phyloP scores from a whole-genome alignment of 129 eudicot species.

The Solidago caesia region DNA sequence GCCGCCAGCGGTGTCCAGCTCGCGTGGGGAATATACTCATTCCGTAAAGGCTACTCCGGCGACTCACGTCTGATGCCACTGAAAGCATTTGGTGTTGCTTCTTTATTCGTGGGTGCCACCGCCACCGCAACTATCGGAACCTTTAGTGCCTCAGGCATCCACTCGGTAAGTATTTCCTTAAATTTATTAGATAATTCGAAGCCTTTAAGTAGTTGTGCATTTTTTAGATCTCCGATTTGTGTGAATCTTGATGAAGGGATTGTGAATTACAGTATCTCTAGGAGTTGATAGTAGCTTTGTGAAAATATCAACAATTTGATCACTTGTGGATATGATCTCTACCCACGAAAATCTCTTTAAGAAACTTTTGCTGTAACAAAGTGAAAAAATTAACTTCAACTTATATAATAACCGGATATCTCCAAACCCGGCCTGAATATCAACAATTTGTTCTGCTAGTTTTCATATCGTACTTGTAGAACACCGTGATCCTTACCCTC shows the following conservation, averaged over 20 bases:
- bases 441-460: too few species aligned
- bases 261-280: too few species aligned
- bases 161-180: slow-evolving; percentile 42
- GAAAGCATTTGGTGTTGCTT: slow-evolving; percentile 85
- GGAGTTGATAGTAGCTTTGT: background rate
- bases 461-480: too few species aligned
- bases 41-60: slow-evolving; percentile 60
- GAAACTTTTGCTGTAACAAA: too few species aligned
- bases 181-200: background rate
- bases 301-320: too few species aligned
- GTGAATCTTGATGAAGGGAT: background rate
- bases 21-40: slow-evolving; percentile 48
- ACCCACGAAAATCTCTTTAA: too few species aligned
- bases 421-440: too few species aligned
- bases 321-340: too few species aligned
- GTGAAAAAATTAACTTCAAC: too few species aligned
- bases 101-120: slow-evolving; percentile 81
- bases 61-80: slow-evolving; percentile 73
- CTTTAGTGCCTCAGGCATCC: slow-evolving; percentile 62
- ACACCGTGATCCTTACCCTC: too few species aligned
- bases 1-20: slow-evolving; percentile 64
- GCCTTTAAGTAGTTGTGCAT: background rate
- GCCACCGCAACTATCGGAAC: slow-evolving; percentile 63
- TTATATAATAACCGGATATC: too few species aligned
- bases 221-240: slow-evolving; percentile 8